A percentile compares a stretch with the other conserved stretches of the same genome.
Conservation (phyloP, 805 yeast genomes). For the Kodamaea laetipori region DNA sequence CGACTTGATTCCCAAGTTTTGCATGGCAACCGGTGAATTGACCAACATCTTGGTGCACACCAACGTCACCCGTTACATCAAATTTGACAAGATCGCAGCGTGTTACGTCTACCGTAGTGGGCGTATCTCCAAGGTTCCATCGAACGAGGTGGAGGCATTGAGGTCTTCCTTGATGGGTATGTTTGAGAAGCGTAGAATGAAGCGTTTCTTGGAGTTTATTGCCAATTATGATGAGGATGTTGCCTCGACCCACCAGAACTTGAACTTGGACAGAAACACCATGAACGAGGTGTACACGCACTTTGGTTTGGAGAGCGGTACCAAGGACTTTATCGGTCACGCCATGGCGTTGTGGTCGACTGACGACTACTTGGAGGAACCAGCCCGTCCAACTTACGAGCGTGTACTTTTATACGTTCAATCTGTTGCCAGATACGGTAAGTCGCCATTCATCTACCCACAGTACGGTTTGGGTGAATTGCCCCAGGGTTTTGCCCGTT, state of each 20-base stretch:
- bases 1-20: constrained; percentile 92
- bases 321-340: constrained; percentile 96
- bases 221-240: constrained; percentile 80
- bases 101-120: constrained; percentile 91
- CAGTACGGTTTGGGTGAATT: constrained; percentile 95
- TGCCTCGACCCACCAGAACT: constrained; percentile 76
- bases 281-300: constrained; percentile 89
- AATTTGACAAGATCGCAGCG: constrained; percentile 95
- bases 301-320: constrained; percentile 88
- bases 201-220: constrained; percentile 85
- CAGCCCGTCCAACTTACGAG: constrained; percentile 90
- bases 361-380: constrained; percentile 83
- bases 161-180: constrained; percentile 92
- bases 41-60: constrained; percentile 95
- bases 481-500: constrained; percentile 98
- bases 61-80: constrained; percentile 92
- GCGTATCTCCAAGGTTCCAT: constrained; percentile 90
- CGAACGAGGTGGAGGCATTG: constrained; percentile 88
- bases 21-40: constrained; percentile 97
- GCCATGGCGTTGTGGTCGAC: constrained; percentile 97
- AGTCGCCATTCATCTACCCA: constrained; percentile 95
- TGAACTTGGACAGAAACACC: constrained; percentile 82
- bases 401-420: constrained; percentile 83
- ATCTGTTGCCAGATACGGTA: constrained; percentile 92
- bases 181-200: constrained; percentile 94